Percentiles rank a stretch among this genome's conserved stretches.
Conservation (phyloP, 176 grass and related monocot genomes). For the Coix lacrymajobi region DNA sequence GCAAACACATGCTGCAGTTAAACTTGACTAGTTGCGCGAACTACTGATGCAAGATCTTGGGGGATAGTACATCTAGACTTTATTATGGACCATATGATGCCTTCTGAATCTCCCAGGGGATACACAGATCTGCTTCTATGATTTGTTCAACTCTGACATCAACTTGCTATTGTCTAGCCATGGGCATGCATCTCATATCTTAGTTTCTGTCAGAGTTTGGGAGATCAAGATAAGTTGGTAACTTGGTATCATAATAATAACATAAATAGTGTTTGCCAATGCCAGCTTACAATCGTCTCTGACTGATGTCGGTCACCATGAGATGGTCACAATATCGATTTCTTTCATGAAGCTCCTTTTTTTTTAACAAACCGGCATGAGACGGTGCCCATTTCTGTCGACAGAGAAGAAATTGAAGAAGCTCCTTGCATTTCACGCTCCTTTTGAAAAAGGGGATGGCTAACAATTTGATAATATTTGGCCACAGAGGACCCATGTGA, state of each 20-base stretch:
- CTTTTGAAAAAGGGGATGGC: not conserved
- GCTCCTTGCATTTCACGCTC: not conserved
- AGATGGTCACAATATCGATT: not conserved
- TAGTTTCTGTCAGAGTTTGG: not conserved
- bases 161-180: slow-evolving; percentile 21
- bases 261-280: not conserved
- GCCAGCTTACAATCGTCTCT: not conserved
- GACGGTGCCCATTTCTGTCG: no score
- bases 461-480: not conserved
- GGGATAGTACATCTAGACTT: not conserved
- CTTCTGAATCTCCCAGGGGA: slow-evolving; percentile 21
- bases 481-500: not conserved
- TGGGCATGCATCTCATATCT: slow-evolving; percentile 39
- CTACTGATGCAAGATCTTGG: slow-evolving; percentile 19
- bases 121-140: slow-evolving; percentile 17
- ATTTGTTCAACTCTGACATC: not conserved
- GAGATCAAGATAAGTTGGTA: not conserved
- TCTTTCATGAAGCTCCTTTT: not conserved
- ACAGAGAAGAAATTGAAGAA: not conserved
- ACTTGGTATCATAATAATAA: not conserved
- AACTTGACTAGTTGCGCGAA: not conserved
- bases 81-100: slow-evolving; percentile 12
- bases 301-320: not conserved
- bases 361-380: no score
- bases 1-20: no score